Conservation (phyloP, 202 grass and related monocot genomes). For the Digitaria exilis region DNA sequence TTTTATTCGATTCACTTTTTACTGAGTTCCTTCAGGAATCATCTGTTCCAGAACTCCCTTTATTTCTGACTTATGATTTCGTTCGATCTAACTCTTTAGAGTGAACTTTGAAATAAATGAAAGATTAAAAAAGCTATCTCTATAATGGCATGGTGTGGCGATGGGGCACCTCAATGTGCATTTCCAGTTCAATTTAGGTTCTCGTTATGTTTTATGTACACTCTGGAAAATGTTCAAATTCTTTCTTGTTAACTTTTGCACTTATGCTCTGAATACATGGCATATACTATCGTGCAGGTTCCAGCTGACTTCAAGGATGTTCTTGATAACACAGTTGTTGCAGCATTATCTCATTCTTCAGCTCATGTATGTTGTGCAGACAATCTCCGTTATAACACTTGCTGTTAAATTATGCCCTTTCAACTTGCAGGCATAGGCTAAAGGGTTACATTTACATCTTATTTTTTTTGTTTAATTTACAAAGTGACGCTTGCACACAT, state of each 20-base stretch:
- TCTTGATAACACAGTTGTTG: constrained; percentile 93
- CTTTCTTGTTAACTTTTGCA: constrained; percentile 10
- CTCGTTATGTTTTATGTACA: constrained; percentile 20
- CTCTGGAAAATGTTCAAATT: constrained; percentile 16
- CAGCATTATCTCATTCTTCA: constrained; percentile 89
- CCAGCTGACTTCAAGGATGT: constrained; percentile 90
- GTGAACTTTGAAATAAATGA: background rate
- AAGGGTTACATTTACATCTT: background rate
- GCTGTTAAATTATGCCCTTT: constrained; percentile 25
- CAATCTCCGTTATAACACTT: constrained; percentile 11
- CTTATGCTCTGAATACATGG: constrained; percentile 33
- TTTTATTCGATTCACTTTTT: background rate
- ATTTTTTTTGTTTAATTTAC: background rate
- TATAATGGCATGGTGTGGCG: background rate
- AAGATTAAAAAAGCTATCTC: background rate
- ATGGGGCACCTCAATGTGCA: constrained; percentile 4
- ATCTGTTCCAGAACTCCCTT: background rate
- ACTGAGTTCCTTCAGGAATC: background rate
- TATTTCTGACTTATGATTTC: background rate
- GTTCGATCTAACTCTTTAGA: background rate
- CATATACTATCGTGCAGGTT: constrained; percentile 59
- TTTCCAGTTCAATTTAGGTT: background rate
- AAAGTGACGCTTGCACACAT: background rate
- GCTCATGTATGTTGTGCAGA: constrained; percentile 61
- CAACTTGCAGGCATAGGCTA: constrained; percentile 6